Evolutionary conservation across 2,329 filamentous ascomycete species (phyloP).

Genomic region (Penicillium occitanis): DNA sequence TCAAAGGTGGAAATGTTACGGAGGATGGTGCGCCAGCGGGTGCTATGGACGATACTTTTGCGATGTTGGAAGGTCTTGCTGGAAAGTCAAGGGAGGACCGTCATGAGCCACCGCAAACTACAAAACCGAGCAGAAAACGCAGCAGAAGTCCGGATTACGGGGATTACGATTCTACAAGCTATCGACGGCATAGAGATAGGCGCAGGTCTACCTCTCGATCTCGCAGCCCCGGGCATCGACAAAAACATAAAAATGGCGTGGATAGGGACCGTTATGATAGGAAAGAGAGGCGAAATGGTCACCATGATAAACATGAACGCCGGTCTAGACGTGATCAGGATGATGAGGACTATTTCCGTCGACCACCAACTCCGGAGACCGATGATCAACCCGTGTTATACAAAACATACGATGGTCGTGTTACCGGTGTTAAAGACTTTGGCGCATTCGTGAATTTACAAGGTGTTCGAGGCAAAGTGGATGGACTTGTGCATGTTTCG

Average conservation of each 20-base stretch:
- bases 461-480: slow-evolving; percentile 81
- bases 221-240: slow-evolving; percentile 41
- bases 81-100: slow-evolving; percentile 56
- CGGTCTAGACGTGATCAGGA: slow-evolving; percentile 41
- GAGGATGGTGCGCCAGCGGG: slow-evolving; percentile 53
- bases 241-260: slow-evolving; percentile 52
- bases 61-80: slow-evolving; percentile 82
- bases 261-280: slow-evolving; percentile 55
- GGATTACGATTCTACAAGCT: slow-evolving; percentile 44
- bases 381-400: slow-evolving; percentile 78
- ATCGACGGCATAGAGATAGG: slow-evolving; percentile 33
- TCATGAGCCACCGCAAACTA: slow-evolving; percentile 35
- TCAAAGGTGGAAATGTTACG: slow-evolving; percentile 23
- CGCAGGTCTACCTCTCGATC: slow-evolving; percentile 51
- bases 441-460: slow-evolving; percentile 92
- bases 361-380: slow-evolving; percentile 68
- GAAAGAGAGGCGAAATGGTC: slow-evolving; percentile 39
- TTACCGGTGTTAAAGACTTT: slow-evolving; percentile 93
- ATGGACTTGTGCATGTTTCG: slow-evolving; percentile 91
- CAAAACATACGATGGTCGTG: slow-evolving; percentile 87
- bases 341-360: slow-evolving; percentile 61
- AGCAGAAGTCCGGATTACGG: slow-evolving; percentile 54
- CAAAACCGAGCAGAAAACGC: slow-evolving; percentile 50
- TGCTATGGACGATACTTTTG: slow-evolving; percentile 88
- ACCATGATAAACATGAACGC: slow-evolving; percentile 47